phyloP scores from a whole-genome alignment of 2,329 filamentous ascomycete species.

The Bipolaris bicolor region DNA sequence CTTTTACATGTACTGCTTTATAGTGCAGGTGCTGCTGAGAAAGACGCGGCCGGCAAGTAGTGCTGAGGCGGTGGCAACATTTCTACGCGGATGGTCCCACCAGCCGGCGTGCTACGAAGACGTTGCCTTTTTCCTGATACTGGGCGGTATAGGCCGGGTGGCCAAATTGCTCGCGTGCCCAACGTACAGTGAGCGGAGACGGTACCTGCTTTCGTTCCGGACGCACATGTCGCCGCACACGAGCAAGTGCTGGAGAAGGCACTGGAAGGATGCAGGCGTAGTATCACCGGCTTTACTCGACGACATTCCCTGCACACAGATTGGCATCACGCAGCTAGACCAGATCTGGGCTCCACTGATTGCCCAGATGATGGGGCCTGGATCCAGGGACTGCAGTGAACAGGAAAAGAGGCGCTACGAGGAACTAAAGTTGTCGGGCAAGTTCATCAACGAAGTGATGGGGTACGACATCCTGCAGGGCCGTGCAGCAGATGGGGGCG shows the following conservation, averaged over 20 bases:
- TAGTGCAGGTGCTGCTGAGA: conserved; percentile 41
- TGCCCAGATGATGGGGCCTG: conserved; percentile 39
- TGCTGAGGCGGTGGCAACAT: conserved; percentile 38
- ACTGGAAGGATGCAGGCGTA: conserved; percentile 46
- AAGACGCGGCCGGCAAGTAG: conserved; percentile 41
- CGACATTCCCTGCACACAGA: conserved; percentile 44
- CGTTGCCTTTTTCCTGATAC: conserved; percentile 44
- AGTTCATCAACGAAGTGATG: conserved; percentile 47
- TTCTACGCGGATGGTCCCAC: conserved; percentile 41
- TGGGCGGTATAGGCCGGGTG: conserved; percentile 44
- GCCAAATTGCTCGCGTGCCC: conserved; percentile 43
- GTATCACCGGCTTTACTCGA: conserved; percentile 44
- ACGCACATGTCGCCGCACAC: conserved; percentile 46
- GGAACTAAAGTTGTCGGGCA: conserved; percentile 35
- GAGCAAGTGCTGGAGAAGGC: conserved; percentile 41
- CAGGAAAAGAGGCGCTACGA: conserved; percentile 37
- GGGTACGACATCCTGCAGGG: conserved; percentile 46
- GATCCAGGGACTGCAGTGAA: conserved; percentile 38
- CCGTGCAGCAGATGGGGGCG: conserved; percentile 32
- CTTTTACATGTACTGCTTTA: conserved; percentile 49
- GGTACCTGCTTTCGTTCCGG: conserved; percentile 42
- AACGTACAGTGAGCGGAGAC: conserved; percentile 41
- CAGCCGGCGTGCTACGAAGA: conserved; percentile 45
- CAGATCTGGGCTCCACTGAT: conserved; percentile 46
- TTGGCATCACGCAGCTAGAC: conserved; percentile 46